Conservation (phyloP, 768 basidiomycete species). For the Leccinum fibrillosum region DNA sequence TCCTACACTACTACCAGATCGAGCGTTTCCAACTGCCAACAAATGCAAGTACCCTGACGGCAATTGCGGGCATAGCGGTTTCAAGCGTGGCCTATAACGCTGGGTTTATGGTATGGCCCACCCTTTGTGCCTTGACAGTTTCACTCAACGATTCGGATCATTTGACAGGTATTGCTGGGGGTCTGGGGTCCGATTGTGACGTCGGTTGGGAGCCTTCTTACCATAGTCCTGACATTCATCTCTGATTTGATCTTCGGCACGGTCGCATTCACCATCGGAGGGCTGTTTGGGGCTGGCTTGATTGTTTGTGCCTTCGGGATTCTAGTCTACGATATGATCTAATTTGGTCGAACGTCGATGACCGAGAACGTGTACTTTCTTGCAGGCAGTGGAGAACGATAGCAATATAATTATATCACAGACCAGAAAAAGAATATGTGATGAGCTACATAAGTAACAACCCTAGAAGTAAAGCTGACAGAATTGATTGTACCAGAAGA, state of each 20-base stretch:
- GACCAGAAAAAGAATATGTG: slow-evolving; percentile 33
- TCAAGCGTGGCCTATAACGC: slow-evolving; percentile 80
- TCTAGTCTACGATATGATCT: slow-evolving; percentile 68
- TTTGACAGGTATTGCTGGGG: slow-evolving; percentile 66
- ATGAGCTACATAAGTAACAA: slow-evolving; percentile 31
- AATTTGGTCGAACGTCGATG: slow-evolving; percentile 6
- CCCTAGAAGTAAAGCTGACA: slow-evolving; percentile 21
- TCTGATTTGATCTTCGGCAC: slow-evolving; percentile 75
- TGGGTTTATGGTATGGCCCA: slow-evolving; percentile 68
- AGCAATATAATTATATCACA: slow-evolving; percentile 44
- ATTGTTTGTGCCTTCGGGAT: slow-evolving; percentile 84
- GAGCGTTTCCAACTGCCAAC: slow-evolving; percentile 70
- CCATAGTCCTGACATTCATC: slow-evolving; percentile 83
- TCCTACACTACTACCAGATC: slow-evolving; percentile 62
- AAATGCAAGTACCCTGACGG: slow-evolving; percentile 39
- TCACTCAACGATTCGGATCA: background rate
- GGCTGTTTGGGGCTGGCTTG: slow-evolving; percentile 69
- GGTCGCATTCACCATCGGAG: slow-evolving; percentile 64
- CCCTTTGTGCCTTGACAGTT: background rate
- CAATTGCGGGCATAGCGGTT: slow-evolving; percentile 65
- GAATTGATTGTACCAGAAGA: slow-evolving; percentile 19
- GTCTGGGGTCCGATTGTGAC: slow-evolving; percentile 86
- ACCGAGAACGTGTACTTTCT: background rate
- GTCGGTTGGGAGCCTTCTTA: slow-evolving; percentile 91
- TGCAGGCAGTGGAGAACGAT: slow-evolving; percentile 12